phyloP scores from a whole-genome alignment of 768 basidiomycete species.

The Lentinula sp. region DNA sequence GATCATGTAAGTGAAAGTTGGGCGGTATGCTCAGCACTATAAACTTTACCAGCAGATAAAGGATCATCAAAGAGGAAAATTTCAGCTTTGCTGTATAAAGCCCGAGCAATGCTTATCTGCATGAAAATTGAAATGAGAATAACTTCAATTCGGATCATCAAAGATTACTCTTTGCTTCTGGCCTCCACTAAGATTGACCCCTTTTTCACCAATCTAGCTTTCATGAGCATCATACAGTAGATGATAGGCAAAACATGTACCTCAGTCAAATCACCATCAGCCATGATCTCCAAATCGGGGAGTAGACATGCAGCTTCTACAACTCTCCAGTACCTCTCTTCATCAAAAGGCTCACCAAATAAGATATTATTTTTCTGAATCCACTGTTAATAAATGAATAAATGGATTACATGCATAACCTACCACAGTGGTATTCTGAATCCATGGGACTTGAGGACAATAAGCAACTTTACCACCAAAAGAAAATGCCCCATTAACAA shows the following conservation, averaged over 20 bases:
- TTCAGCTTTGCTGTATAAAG: slow-evolving; percentile 60
- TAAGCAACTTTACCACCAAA: slow-evolving; percentile 66
- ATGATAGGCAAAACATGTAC: slow-evolving; percentile 22
- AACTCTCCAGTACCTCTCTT: slow-evolving; percentile 59
- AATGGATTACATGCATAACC: slow-evolving; percentile 8
- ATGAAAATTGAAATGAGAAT: background rate
- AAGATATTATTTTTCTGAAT: slow-evolving; percentile 56
- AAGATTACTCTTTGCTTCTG: slow-evolving; percentile 50
- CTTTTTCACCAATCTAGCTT: slow-evolving; percentile 62
- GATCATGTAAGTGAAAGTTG: background rate
- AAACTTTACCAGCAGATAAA: slow-evolving; percentile 45
- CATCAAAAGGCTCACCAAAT: slow-evolving; percentile 61
- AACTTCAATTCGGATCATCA: background rate
- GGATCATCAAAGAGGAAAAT: slow-evolving; percentile 63
- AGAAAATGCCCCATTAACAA: slow-evolving; percentile 39
- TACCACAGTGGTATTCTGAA: slow-evolving; percentile 62
- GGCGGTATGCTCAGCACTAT: background rate
- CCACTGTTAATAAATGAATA: background rate
- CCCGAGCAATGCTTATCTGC: slow-evolving; percentile 64
- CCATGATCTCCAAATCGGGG: slow-evolving; percentile 57
- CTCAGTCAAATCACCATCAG: slow-evolving; percentile 70
- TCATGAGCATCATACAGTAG: background rate
- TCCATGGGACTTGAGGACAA: slow-evolving; percentile 72
- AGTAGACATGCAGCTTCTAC: slow-evolving; percentile 55
- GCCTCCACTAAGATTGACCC: slow-evolving; percentile 61